These are phyloP conservation scores for sweet orange (Citrus sinensis) DNA, from an alignment of 345 rosid genomes.

Conservation along the genomic window DNA sequence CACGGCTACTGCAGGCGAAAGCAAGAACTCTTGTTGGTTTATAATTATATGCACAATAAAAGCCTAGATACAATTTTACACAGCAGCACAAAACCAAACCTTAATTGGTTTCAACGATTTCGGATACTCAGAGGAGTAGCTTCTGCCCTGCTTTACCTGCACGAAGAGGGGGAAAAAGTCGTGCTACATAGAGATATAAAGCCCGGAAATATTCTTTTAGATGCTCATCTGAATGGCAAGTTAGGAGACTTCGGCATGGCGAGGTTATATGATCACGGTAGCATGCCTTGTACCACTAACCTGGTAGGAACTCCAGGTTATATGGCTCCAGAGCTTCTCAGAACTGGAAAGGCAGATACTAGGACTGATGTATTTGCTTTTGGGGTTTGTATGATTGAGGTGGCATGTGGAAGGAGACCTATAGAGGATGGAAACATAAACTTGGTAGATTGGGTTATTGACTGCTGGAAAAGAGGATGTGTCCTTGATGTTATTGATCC, in stretches of 20 bases:
- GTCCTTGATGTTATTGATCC: slow-evolving; percentile 17
- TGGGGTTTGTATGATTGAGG: slow-evolving; percentile 45
- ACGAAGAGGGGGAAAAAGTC: slow-evolving; percentile 50
- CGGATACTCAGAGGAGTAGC: slow-evolving; percentile 43
- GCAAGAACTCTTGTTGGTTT: slow-evolving; percentile 42
- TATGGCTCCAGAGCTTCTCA: slow-evolving; percentile 46
- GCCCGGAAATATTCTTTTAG: slow-evolving; percentile 45
- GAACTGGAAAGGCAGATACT: slow-evolving; percentile 34
- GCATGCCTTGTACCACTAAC: slow-evolving; percentile 7
- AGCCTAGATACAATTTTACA: slow-evolving; percentile 45
- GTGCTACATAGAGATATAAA: slow-evolving; percentile 56
- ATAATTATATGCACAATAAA: slow-evolving; percentile 44
- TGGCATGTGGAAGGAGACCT: slow-evolving; percentile 47
- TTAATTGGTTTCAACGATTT: slow-evolving; percentile 41
- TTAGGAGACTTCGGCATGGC: slow-evolving; percentile 34
- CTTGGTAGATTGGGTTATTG: slow-evolving; percentile 39
- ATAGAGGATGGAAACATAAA: slow-evolving; percentile 15
- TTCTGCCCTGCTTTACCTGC: slow-evolving; percentile 44
- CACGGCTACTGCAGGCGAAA: slow-evolving; percentile 44
- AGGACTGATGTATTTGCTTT: slow-evolving; percentile 45
- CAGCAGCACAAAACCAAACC: slow-evolving; percentile 11
- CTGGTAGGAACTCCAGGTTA: slow-evolving; percentile 37
- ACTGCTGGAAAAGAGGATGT: slow-evolving; percentile 13
- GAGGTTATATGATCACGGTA: slow-evolving; percentile 16
- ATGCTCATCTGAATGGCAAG: slow-evolving; percentile 16